Conservation (phyloP, 768 basidiomycete genomes). For the Tricholoma flavovirens region DNA sequence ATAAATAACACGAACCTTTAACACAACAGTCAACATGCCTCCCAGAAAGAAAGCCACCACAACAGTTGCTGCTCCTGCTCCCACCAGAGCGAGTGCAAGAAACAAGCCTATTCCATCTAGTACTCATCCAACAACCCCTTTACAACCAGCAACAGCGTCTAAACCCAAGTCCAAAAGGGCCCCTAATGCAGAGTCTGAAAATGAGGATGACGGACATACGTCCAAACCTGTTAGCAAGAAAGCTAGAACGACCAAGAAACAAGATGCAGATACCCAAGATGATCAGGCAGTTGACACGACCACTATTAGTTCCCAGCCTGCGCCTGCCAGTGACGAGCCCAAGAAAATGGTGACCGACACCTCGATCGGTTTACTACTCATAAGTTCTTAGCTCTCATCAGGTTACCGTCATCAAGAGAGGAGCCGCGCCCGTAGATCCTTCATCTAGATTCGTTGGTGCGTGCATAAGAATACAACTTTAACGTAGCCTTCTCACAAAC, state of each 20-base stretch:
- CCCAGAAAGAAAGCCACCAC: slow-evolving; percentile 40
- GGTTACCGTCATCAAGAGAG: slow-evolving; percentile 43
- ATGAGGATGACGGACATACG: slow-evolving; percentile 22
- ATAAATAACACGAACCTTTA: too few species aligned
- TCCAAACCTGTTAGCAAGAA: slow-evolving; percentile 27
- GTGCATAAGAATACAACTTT: slow-evolving; percentile 17
- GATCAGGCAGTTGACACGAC: slow-evolving; percentile 14
- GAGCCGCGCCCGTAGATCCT: slow-evolving; percentile 52
- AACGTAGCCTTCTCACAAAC: background rate
- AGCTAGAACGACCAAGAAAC: slow-evolving; percentile 20
- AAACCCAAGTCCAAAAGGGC: slow-evolving; percentile 27
- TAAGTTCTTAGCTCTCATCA: slow-evolving; percentile 8
- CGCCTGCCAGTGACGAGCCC: slow-evolving; percentile 23
- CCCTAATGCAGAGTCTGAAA: slow-evolving; percentile 19
- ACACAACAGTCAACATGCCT: slow-evolving; percentile 38
- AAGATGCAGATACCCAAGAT: slow-evolving; percentile 22
- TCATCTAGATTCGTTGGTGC: slow-evolving; percentile 38
- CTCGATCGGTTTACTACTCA: background rate
- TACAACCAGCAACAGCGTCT: slow-evolving; percentile 20
- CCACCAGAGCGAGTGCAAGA: slow-evolving; percentile 34
- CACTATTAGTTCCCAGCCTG: slow-evolving; percentile 11
- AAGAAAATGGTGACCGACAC: slow-evolving; percentile 38
- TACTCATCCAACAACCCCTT: slow-evolving; percentile 16
- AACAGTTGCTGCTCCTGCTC: slow-evolving; percentile 22
- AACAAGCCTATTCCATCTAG: slow-evolving; percentile 22